Conservation (phyloP, 2,329 filamentous ascomycete genomes). For the Penicillium sp. region DNA sequence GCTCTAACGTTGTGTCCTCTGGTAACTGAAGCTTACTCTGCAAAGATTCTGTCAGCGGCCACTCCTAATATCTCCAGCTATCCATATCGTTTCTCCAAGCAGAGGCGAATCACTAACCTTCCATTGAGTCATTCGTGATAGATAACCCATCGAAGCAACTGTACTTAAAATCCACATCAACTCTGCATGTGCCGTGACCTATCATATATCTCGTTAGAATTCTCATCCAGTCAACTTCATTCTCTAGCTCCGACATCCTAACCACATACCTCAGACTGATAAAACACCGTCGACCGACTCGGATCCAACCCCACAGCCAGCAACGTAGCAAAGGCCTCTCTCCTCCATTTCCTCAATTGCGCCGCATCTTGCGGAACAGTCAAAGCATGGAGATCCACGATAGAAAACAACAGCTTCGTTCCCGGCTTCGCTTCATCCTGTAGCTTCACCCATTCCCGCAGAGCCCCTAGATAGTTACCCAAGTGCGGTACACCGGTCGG, state of each 20-base stretch:
- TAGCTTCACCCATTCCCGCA: conserved; percentile 82
- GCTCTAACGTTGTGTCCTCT: conserved; percentile 64
- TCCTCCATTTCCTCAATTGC: conserved; percentile 68
- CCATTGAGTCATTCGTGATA: conserved; percentile 99
- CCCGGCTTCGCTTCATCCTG: conserved; percentile 67
- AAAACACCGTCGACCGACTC: conserved; percentile 77
- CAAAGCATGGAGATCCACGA: conserved; percentile 94
- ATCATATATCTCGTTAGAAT: conserved; percentile 14
- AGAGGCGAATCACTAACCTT: conserved; percentile 65
- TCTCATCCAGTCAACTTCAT: neutral
- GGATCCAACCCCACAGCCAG: conserved; percentile 85
- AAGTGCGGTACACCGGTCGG: conserved; percentile 93
- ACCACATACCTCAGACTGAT: conserved; percentile 72
- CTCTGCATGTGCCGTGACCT: conserved; percentile 81
- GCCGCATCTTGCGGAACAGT: conserved; percentile 73
- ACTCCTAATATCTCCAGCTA: neutral
- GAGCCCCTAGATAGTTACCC: conserved; percentile 91
- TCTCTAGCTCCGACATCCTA: too few relatives aligned
- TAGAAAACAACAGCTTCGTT: conserved; percentile 76
- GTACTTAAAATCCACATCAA: conserved; percentile 98
- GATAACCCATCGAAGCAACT: conserved; percentile 86
- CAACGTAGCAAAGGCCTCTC: conserved; percentile 78
- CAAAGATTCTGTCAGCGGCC: conserved; percentile 17
- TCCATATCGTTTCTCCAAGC: neutral
- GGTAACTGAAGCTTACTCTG: conserved; percentile 76